Evolutionary conservation across 2,329 filamentous ascomycete genomes (phyloP).

Genomic region (Simplicillium aogashimaense): DNA sequence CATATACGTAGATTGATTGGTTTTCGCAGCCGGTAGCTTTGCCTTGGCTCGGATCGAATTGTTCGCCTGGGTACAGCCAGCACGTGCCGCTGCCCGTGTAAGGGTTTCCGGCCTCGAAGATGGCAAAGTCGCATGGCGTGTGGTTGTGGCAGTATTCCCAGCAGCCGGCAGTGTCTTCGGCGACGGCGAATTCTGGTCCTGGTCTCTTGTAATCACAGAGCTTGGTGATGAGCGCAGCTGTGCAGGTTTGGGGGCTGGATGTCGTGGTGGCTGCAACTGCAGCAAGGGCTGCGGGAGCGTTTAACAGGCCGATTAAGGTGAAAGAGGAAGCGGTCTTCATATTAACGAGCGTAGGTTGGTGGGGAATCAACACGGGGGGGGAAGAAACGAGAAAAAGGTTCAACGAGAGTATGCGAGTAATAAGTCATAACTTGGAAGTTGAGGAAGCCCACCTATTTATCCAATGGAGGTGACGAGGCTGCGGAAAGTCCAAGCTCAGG

Average conservation of each 20-base stretch:
- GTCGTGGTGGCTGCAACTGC: conserved; percentile 10
- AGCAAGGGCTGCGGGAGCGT: conserved; percentile 10
- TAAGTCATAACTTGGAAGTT: too few species aligned
- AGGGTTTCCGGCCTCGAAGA: conserved; percentile 18
- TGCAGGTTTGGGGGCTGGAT: conserved; percentile 14
- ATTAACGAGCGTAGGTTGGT: conserved; percentile 4
- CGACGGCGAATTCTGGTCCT: conserved; percentile 12
- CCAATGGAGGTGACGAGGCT: too few species aligned
- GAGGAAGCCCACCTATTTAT: too few species aligned
- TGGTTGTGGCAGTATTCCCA: conserved; percentile 19
- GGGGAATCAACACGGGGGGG: too few species aligned
- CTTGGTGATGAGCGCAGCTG: conserved; percentile 13
- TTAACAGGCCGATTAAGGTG: conserved; percentile 11
- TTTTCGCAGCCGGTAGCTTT: conserved; percentile 9
- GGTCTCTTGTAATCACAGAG: conserved; percentile 17
- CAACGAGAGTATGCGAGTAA: too few species aligned
- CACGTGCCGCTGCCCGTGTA: conserved; percentile 15
- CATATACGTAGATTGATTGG: conserved; percentile 12
- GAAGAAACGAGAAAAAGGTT: too few species aligned
- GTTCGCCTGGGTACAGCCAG: conserved; percentile 18
- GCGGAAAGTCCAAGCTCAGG: too few species aligned
- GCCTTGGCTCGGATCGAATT: conserved; percentile 13
- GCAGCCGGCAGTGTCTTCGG: conserved; percentile 13
- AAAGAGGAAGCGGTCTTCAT: conserved; percentile 14
- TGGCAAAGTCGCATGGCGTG: conserved; percentile 18